phyloP scores from a whole-genome alignment of 192 early-diverging fungal genomes.

The Lobosporangium transversale region DNA sequence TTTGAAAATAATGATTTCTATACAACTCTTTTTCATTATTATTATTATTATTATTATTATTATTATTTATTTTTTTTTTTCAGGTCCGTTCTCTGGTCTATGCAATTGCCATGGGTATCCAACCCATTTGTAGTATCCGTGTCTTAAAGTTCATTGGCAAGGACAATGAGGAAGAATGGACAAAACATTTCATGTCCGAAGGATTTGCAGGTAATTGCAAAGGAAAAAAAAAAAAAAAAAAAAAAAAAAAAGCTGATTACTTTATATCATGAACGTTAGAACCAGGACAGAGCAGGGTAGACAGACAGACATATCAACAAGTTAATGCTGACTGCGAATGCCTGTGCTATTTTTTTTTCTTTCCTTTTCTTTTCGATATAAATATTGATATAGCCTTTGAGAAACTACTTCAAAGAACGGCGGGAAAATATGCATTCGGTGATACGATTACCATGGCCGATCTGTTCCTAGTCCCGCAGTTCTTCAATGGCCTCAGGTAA shows the following conservation, averaged over 20 bases:
- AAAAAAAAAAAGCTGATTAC: not conserved
- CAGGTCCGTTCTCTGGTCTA: conserved; percentile 75
- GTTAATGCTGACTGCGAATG: no score
- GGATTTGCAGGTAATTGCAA: conserved; percentile 70
- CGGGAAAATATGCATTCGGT: conserved; percentile 83
- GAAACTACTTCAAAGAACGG: conserved; percentile 62
- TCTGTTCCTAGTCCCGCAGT: conserved; percentile 79
- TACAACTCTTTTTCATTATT: no score
- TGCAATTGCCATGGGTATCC: conserved; percentile 83
- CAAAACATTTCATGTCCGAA: conserved; percentile 56
- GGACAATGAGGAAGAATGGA: conserved; percentile 63
- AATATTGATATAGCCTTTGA: conserved; percentile 28
- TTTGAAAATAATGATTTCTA: no score
- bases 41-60: not conserved
- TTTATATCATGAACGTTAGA: not conserved
- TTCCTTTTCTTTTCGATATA: not conserved
- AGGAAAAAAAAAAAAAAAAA: conserved; percentile 46
- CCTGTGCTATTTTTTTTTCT: no score
- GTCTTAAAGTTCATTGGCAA: conserved; percentile 69
- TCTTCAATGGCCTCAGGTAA: conserved; percentile 79
- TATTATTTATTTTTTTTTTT: not conserved
- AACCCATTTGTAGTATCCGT: conserved; percentile 84
- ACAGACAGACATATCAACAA: no score
- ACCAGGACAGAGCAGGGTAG: no score
- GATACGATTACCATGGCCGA: conserved; percentile 90